phyloP scores from a whole-genome alignment of 1,284 basidiomycete genomes.

The Moniliella sp. region DNA sequence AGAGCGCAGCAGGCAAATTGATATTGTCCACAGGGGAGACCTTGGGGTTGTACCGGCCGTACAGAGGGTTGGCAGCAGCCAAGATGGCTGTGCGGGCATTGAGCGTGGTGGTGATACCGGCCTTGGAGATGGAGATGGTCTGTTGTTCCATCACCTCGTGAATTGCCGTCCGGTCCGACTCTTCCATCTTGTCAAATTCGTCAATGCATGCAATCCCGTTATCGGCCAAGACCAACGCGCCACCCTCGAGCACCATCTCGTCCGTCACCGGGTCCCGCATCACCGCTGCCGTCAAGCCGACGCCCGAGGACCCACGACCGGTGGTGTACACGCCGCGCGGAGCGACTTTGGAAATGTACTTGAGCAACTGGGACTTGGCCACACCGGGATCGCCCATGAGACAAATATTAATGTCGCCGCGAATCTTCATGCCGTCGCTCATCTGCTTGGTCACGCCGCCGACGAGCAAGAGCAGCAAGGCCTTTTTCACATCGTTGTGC shows the following conservation, averaged over 20 bases:
- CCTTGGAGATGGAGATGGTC: conserved; percentile 96
- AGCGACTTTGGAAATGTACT: conserved; percentile 95
- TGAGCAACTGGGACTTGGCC: conserved; percentile 88
- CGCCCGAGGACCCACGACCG: conserved; percentile 87
- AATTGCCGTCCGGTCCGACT: conserved; percentile 84
- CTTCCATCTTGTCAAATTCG: conserved; percentile 99
- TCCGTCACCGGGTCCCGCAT: conserved; percentile 98
- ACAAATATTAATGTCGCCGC: conserved; percentile 91
- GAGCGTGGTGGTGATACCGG: conserved; percentile 90
- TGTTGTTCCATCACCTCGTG: conserved; percentile 99
- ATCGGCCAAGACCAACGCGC: conserved; percentile 88
- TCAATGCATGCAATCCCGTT: conserved; percentile 99
- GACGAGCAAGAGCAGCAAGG: conserved; percentile 72
- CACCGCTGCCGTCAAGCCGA: conserved; percentile 92
- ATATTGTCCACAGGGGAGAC: conserved; percentile 96
- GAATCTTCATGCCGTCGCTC: conserved; percentile 93
- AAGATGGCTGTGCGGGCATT: conserved; percentile 97
- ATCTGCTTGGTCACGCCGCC: conserved; percentile 86
- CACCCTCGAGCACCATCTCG: conserved; percentile 98
- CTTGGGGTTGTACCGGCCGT: conserved; percentile 91
- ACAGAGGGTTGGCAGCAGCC: conserved; percentile 90
- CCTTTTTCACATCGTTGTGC: conserved; percentile 92
- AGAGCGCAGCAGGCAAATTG: conserved; percentile 82
- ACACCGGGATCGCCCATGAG: conserved; percentile 99
- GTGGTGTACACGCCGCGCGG: conserved; percentile 95